Base-by-base conservation (phyloP, 805 yeast genomes). In the Saturnispora halmiae region DNA sequence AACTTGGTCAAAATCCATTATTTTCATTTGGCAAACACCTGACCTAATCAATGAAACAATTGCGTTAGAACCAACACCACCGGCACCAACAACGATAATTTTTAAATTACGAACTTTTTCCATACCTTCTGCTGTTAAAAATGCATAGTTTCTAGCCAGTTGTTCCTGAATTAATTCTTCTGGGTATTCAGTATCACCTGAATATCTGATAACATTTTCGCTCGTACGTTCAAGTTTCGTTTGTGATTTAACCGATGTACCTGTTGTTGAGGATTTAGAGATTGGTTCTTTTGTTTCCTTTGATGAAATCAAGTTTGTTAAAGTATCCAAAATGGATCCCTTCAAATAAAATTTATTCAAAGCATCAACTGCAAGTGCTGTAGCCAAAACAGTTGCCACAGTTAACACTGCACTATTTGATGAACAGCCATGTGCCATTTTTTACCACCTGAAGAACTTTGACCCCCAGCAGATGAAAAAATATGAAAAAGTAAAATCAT, bases 21-120 rank as follows among this genome's bases (percentile, higher is more conserved):
- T 70, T 50, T 87, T 72, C 40, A 92, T 59, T 44, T 75, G 72
- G 16, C 82, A 79, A 30, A 88, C 79, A 13, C 99, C 99, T 14
- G 95, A 83, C 53, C 99, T 77, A 2, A 83, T 82, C 42, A 92
- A 69, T 82, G 94, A 85, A 9, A 94, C 81, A 10, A 82, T 79
- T 19, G 81, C 95, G 90, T 96, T 88, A 0, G 96, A 88, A 2
- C 99, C 99, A 31, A 92, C 99, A 44, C 99, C 99, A 44, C 99
- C 99, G 14, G 90, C 92, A 24, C 99, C 98, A 24, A 76, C 78
- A 13, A 90, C 82, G 2, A 86, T 82, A 2, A 88, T 73, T 42
- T 74, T 70, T 53, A 85, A 80, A 10, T 69, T 61, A 41, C 95
- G 75, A 14, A 92, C 73, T 44, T 75, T 75, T 15, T 63, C 59